phyloP scores from a whole-genome alignment of 2,329 filamentous ascomycete genomes.

The Huntiella moniliformis region DNA sequence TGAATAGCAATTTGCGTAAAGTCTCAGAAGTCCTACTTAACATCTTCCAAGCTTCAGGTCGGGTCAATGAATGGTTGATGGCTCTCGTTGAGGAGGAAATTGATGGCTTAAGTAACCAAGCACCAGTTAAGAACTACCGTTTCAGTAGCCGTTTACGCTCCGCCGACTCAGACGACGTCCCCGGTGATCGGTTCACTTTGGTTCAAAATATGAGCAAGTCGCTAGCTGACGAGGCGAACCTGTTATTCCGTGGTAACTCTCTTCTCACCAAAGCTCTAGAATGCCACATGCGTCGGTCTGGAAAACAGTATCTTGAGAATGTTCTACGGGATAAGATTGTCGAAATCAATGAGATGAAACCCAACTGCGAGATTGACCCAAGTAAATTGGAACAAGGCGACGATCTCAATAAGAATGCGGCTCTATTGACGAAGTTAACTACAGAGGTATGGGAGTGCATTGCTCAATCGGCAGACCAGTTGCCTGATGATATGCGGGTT shows the following conservation, averaged over 20 bases:
- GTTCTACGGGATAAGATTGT: slow-evolving; percentile 67
- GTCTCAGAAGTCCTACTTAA: slow-evolving; percentile 76
- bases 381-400: slow-evolving; percentile 48
- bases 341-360: slow-evolving; percentile 79
- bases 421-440: slow-evolving; percentile 53
- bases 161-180: slow-evolving; percentile 45
- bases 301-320: slow-evolving; percentile 81
- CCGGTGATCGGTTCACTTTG: slow-evolving; percentile 48
- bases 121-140: slow-evolving; percentile 51
- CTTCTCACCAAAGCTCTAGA: slow-evolving; percentile 84
- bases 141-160: slow-evolving; percentile 55
- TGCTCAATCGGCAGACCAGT: slow-evolving; percentile 48
- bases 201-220: slow-evolving; percentile 64
- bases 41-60: slow-evolving; percentile 84
- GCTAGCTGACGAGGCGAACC: slow-evolving; percentile 71
- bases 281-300: slow-evolving; percentile 84
- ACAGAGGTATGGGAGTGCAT: slow-evolving; percentile 77
- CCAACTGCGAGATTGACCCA: slow-evolving; percentile 89
- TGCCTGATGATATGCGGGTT: slow-evolving; percentile 64
- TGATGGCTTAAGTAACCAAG: slow-evolving; percentile 73
- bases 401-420: slow-evolving; percentile 72
- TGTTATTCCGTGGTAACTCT: slow-evolving; percentile 89
- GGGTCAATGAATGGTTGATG: slow-evolving; percentile 76
- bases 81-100: slow-evolving; percentile 92
- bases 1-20: slow-evolving; percentile 60